Conservation (phyloP, 2,329 filamentous ascomycete genomes). For the Neofusicoccum kwambonambiense region DNA sequence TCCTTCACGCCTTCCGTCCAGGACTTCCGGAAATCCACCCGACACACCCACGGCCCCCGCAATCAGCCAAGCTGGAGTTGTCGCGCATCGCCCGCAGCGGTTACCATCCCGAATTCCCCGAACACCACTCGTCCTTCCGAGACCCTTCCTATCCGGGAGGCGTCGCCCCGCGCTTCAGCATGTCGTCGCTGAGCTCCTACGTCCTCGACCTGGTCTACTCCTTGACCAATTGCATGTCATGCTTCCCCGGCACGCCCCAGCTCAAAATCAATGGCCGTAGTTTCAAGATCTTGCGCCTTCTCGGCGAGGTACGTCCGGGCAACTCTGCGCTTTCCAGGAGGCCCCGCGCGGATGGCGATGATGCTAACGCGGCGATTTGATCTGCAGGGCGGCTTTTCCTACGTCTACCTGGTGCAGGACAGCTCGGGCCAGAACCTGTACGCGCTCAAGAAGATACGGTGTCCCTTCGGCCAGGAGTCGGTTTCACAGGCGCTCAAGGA, state of each 20-base stretch:
- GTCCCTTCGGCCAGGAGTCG: constrained; percentile 94
- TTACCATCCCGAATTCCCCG: constrained; percentile 18
- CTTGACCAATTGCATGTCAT: constrained; percentile 91
- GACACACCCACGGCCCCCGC: not conserved
- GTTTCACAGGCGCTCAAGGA: constrained; percentile 94
- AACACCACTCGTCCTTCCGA: constrained; percentile 4
- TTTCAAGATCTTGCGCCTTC: constrained; percentile 91
- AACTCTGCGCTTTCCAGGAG: no score
- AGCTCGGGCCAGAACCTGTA: constrained; percentile 79
- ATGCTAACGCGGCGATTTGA: constrained; percentile 2
- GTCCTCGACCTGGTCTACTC: constrained; percentile 88
- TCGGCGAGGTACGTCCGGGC: constrained; percentile 73
- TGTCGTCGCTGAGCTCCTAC: constrained; percentile 49
- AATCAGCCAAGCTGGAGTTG: constrained; percentile 11
- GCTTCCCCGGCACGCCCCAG: constrained; percentile 90
- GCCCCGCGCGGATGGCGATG: not conserved
- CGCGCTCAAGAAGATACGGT: constrained; percentile 97
- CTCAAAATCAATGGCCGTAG: constrained; percentile 92
- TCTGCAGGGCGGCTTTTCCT: constrained; percentile 89
- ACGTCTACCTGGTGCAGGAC: constrained; percentile 97
- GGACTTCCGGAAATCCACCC: not conserved
- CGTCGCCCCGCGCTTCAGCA: constrained; percentile 14
- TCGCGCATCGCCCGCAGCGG: constrained; percentile 18
- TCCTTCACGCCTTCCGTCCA: not conserved
- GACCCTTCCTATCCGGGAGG: constrained; percentile 14